Percentiles rank a stretch among this genome's conserved stretches.
Evolutionary conservation across 2,329 filamentous ascomycete species (phyloP).

Genomic region (Fusarium oligoseptatum): DNA sequence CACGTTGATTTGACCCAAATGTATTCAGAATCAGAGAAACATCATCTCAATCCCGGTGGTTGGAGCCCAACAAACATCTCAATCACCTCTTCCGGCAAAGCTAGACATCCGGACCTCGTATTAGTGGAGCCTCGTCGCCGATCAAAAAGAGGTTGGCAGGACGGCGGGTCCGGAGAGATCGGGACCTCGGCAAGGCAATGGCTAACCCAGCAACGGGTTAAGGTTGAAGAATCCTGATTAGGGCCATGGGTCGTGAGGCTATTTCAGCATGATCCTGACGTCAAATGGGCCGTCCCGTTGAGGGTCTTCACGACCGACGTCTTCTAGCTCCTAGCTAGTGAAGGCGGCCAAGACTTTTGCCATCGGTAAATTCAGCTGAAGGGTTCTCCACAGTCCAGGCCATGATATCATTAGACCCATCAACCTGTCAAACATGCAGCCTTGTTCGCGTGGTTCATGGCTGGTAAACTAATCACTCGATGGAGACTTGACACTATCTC

Average conservation of each 20-base stretch:
- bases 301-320: background rate
- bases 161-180: slow-evolving; percentile 2
- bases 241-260: background rate
- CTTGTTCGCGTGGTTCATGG: background rate
- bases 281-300: slow-evolving; percentile 3
- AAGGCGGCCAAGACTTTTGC: background rate
- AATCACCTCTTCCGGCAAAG: background rate
- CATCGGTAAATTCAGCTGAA: background rate
- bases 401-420: slow-evolving; percentile 3
- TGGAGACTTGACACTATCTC: background rate
- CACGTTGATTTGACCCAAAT: background rate
- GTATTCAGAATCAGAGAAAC: background rate
- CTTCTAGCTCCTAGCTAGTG: background rate
- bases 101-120: background rate
- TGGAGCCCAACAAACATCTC: background rate
- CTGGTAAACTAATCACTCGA: slow-evolving; percentile 1
- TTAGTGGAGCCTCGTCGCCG: slow-evolving; percentile 2
- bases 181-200: background rate
- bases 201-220: slow-evolving; percentile 10
- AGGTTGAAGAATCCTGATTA: background rate
- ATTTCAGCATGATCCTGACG: slow-evolving; percentile 16
- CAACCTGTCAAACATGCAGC: slow-evolving; percentile 4
- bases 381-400: background rate
- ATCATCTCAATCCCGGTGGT: background rate
- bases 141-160: slow-evolving; percentile 10